Evolutionary conservation across 192 early-diverging fungal genomes (phyloP).

Genomic region (Phlyctochytrium arcticum): DNA sequence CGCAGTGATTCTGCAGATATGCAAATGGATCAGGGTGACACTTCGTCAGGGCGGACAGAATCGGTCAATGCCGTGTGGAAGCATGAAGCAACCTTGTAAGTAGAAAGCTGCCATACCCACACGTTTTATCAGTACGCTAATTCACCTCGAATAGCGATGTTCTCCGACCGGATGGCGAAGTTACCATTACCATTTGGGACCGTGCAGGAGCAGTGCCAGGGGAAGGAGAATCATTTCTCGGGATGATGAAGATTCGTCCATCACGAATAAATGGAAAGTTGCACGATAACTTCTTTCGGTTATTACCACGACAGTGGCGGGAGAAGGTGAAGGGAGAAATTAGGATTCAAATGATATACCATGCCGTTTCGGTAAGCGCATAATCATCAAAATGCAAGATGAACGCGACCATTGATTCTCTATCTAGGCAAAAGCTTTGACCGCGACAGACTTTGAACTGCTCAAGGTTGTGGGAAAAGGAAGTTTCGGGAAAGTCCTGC

Average conservation of each 20-base stretch:
- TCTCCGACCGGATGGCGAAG: slow-evolving; percentile 36
- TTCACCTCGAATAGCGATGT: slow-evolving; percentile 37
- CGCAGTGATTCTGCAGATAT: slow-evolving; percentile 17
- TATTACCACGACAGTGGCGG: slow-evolving; percentile 36
- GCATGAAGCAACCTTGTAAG: slow-evolving; percentile 57
- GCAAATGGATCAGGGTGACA: not conserved
- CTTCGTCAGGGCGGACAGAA: no score
- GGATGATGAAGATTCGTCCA: slow-evolving; percentile 46
- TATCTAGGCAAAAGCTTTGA: slow-evolving; percentile 37
- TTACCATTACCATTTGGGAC: slow-evolving; percentile 53
- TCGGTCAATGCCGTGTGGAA: slow-evolving; percentile 47
- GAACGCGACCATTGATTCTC: not conserved
- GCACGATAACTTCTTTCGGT: slow-evolving; percentile 54
- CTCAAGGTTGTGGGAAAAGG: slow-evolving; percentile 73
- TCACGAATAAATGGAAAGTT: slow-evolving; percentile 46
- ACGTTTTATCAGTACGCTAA: not conserved
- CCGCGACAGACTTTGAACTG: slow-evolving; percentile 64
- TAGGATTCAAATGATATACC: slow-evolving; percentile 49
- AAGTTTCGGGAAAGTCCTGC: slow-evolving; percentile 76
- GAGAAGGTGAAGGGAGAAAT: slow-evolving; percentile 50
- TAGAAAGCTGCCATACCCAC: not conserved
- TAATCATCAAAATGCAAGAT: not conserved
- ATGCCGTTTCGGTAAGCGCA: slow-evolving; percentile 30
- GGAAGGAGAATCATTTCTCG: slow-evolving; percentile 41
- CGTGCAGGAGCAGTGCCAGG: slow-evolving; percentile 10